Evolutionary conservation across 805 yeast genomes (phyloP).

Genomic region (Yarrowia sp.): DNA sequence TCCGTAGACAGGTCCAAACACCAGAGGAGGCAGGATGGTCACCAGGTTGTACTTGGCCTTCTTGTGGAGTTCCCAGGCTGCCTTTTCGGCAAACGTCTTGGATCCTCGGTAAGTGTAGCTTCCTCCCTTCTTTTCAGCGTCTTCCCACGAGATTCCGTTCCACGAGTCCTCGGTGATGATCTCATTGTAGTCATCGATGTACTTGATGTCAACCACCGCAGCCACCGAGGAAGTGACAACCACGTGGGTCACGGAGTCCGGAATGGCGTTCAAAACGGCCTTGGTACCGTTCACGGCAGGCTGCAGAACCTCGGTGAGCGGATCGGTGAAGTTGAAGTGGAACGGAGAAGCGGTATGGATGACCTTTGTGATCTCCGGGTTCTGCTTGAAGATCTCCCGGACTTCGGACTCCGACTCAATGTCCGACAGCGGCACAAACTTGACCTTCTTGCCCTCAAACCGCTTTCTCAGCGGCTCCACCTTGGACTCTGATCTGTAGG

Average conservation of each 20-base stretch:
- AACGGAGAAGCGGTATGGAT: slow-evolving; percentile 56
- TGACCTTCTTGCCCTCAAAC: slow-evolving; percentile 46
- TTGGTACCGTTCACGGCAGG: slow-evolving; percentile 60
- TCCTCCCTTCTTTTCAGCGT: slow-evolving; percentile 35
- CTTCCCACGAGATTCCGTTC: slow-evolving; percentile 51
- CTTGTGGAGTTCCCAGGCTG: slow-evolving; percentile 61
- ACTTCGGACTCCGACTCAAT: slow-evolving; percentile 51
- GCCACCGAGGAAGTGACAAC: slow-evolving; percentile 61
- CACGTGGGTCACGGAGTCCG: slow-evolving; percentile 53
- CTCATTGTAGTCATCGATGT: slow-evolving; percentile 43
- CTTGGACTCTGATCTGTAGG: slow-evolving; percentile 56
- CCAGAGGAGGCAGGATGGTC: slow-evolving; percentile 48
- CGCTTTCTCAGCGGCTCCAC: slow-evolving; percentile 49
- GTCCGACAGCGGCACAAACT: slow-evolving; percentile 48
- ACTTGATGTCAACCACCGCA: slow-evolving; percentile 50
- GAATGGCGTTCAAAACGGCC: slow-evolving; percentile 53
- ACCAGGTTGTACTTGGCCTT: slow-evolving; percentile 44
- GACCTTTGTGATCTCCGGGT: slow-evolving; percentile 50
- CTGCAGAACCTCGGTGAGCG: slow-evolving; percentile 53
- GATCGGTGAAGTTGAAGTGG: slow-evolving; percentile 48
- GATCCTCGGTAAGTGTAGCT: slow-evolving; percentile 50
- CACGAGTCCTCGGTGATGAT: slow-evolving; percentile 51
- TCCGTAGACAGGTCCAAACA: slow-evolving; percentile 49
- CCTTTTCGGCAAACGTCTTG: slow-evolving; percentile 62
- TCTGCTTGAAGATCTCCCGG: slow-evolving; percentile 57